Evolutionary conservation across 2,329 filamentous ascomycete species (phyloP).

Genomic region (Apiospora arundinis): DNA sequence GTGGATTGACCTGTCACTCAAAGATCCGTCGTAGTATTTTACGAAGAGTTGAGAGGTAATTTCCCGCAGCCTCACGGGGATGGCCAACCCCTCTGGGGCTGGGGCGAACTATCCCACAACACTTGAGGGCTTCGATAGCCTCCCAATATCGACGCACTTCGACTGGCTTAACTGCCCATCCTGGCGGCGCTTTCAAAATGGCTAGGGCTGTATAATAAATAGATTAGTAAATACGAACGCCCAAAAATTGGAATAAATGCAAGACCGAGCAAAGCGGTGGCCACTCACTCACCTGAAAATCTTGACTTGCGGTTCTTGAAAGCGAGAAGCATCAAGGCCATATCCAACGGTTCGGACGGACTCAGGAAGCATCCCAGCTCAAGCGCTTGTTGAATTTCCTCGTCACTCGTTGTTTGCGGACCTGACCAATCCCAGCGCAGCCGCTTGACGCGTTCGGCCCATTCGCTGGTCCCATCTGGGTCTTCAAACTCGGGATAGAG

Average conservation of each 20-base stretch:
- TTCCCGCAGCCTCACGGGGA: not conserved
- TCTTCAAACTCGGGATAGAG: not conserved
- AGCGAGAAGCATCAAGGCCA: not conserved
- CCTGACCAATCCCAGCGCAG: not conserved
- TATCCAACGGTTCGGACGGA: not conserved
- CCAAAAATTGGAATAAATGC: no score
- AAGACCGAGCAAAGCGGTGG: no score
- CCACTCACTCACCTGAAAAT: no score
- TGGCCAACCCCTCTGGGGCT: not conserved
- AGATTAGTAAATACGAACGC: not conserved
- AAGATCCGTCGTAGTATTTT: not conserved
- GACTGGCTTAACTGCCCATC: not conserved
- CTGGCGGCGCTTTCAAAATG: not conserved
- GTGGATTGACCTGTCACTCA: not conserved
- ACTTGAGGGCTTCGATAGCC: not conserved
- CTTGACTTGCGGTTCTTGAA: not conserved
- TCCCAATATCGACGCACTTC: not conserved
- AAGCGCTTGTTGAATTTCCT: not conserved
- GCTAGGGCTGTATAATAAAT: not conserved
- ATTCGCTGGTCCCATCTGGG: fast-evolving
- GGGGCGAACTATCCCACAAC: not conserved
- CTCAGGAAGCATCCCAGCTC: not conserved
- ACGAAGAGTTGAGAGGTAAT: not conserved
- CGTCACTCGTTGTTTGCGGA: not conserved
- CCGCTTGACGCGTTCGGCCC: not conserved